Evolutionary conservation across 2,329 filamentous ascomycete genomes (phyloP), one percentile per base, ranked within the genome.

Genomic region (Fusarium mundagurra): DNA sequence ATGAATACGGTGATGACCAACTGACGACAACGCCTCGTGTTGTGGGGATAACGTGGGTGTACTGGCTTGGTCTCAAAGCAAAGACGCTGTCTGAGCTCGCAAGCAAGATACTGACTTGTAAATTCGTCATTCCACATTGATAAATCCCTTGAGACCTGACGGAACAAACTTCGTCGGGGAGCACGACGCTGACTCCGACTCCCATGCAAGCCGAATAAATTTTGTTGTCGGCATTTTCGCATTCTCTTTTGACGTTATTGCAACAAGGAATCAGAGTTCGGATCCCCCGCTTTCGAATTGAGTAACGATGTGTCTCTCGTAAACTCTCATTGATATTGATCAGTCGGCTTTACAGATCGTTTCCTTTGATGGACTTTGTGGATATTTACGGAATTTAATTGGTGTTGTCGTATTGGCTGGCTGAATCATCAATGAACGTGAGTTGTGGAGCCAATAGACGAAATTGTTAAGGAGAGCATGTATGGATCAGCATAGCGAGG

Each of bases 1-100:
- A 64, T 71, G 62, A 43, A 64, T 61, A 45, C 51, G 51, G 43
- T 74, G 72, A 74, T 74, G 72, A 62, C 60, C 47, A 61, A 45
- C 63, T 69, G 65, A 73, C 71, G 63, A 55, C 59, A 48, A 59
- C 39, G 33, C 13, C 47, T 61, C 55, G 60, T 72, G 59, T 69
- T 48, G 54, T 61, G 67, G 34, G 43, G 54, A 64, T 64, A 72
- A 65, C 64, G 36, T 53, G 57, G 67, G 53, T 24, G 53, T 47
- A 47, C 31, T 29, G 10, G 29, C 29, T 34, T 24, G 9, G n/a
- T 36, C 50, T 34, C n/a, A 29, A 51, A 43, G 12, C 39, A 63
- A 44, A 33, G 47, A 53, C n/a, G 18, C 50, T 53, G 17, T 9
- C 48, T 24, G 31, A 33, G 29, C 29, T 50, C 17, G 14, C 17